Evolutionary conservation across 306 rosid species (phyloP), one percentile per base, ranked within the genome.

Genomic region (peach (Prunus persica)): DNA sequence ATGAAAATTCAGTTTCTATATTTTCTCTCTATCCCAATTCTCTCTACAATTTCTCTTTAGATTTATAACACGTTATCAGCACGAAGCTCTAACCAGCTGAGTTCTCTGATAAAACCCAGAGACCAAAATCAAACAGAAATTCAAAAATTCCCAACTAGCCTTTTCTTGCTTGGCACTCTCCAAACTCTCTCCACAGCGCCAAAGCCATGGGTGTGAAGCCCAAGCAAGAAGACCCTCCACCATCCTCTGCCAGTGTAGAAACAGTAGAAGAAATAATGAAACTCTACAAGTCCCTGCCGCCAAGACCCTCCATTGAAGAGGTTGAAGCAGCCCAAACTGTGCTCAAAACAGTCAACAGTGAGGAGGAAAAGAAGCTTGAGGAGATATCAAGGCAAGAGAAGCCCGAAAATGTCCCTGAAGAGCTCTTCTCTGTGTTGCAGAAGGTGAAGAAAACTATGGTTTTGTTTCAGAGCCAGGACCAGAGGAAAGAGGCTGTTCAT

Each of bases 301-400:
- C 84, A 49, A 75, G 98, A 27, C 96, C 98, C 63, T 82, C 96
- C 73, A 78, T 90, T 49, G 88, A 92, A 73, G 95, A 90, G 45
- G 78, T 95, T 7, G 96, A 90, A 87, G 98, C 97, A 20, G 96
- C 97, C 69, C 77, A 73, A 34, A 83, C 86, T 34, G 84, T 86
- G 2, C 50, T 92, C 8, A 81, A 92, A 15, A 87, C 97, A 20
- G 87, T 90, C 27, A 71, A 87, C 73, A 82, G 47, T 77, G 90
- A 90, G 66, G 93, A 95, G 66, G 74, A 88, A 80, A 57, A 64
- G 49, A 92, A 88, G 73, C 93, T 92, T 45, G 73, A 83, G 6
- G 92, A 89, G 74, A 83, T 92, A 55, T 84, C 93, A 50, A 63
- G 73, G 51, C 91, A 84, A n/a, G 15, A 69, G 76, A 72, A 6